Percentiles rank a stretch among this genome's conserved stretches.
Conservation (phyloP, 1,284 basidiomycete genomes). For the Rhodotorula glutinis region DNA sequence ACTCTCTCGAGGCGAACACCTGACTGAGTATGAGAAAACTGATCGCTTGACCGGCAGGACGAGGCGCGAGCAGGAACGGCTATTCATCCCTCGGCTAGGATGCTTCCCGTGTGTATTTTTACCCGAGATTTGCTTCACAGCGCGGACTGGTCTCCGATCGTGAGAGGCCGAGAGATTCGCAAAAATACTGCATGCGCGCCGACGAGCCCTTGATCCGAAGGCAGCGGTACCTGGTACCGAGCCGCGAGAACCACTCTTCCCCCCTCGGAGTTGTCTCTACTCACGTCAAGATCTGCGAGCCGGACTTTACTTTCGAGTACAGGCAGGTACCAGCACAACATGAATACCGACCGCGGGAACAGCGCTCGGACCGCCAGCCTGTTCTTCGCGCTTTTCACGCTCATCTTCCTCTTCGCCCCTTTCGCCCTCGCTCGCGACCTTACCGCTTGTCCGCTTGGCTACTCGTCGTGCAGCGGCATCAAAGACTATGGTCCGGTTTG, state of each 20-base stretch:
- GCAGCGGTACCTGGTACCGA: no score
- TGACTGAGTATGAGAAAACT: no score
- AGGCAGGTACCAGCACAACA: background rate
- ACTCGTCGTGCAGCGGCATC: background rate
- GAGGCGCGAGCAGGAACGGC: conserved; percentile 19
- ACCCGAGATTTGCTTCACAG: background rate
- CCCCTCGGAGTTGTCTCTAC: no score
- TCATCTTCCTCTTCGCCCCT: background rate
- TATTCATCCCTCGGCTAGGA: conserved; percentile 23
- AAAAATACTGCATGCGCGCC: no score
- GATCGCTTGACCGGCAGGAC: background rate
- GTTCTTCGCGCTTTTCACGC: conserved; percentile 1
- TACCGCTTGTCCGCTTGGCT: background rate
- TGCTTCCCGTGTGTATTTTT: background rate
- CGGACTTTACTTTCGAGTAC: no score
- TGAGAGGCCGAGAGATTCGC: no score
- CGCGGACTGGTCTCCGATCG: no score
- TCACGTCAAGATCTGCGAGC: no score
- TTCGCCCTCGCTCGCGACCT: background rate
- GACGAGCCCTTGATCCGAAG: no score
- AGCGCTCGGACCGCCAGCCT: background rate
- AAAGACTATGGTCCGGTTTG: background rate
- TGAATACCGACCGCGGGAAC: background rate
- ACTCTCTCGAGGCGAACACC: background rate
- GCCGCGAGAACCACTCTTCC: no score